Conservation (phyloP, 1,284 basidiomycete species). For the Serendipita sp. region DNA sequence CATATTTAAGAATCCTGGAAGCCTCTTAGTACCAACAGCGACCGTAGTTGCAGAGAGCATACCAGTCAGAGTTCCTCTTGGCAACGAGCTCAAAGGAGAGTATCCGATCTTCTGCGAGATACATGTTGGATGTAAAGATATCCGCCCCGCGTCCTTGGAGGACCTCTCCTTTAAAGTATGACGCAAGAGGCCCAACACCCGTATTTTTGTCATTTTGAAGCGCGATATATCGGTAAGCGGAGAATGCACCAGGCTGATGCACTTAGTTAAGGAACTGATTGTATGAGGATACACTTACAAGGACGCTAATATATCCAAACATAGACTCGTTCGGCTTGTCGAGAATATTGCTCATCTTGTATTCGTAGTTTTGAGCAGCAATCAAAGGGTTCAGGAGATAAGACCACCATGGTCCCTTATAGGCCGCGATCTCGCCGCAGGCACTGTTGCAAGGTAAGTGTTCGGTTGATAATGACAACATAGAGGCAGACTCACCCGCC, state of each 20-base stretch:
- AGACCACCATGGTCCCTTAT: constrained; percentile 81
- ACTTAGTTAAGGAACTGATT: constrained; percentile 10
- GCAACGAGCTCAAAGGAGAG: constrained; percentile 95
- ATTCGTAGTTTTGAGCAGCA: constrained; percentile 89
- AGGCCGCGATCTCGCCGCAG: constrained; percentile 87
- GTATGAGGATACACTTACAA: constrained; percentile 30
- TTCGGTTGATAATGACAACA: neutral
- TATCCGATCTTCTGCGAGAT: constrained; percentile 84
- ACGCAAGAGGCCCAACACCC: constrained; percentile 79
- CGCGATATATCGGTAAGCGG: constrained; percentile 81
- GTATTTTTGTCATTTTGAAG: constrained; percentile 69
- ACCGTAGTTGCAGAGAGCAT: constrained; percentile 10
- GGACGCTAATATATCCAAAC: constrained; percentile 82
- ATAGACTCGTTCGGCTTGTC: constrained; percentile 90
- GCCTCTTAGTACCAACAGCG: neutral
- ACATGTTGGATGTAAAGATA: constrained; percentile 91
- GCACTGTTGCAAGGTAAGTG: constrained; percentile 34
- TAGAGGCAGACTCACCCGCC: constrained; percentile 33
- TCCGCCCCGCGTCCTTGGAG: constrained; percentile 76
- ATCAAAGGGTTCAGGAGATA: constrained; percentile 76
- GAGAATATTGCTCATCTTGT: constrained; percentile 71
- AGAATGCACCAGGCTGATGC: constrained; percentile 80
- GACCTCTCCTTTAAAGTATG: constrained; percentile 95
- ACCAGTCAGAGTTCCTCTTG: constrained; percentile 79
- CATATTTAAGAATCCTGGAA: constrained; percentile 80